phyloP scores from a whole-genome alignment of 2,329 filamentous ascomycete genomes.

The Pyrenophora tritici-repentis region DNA sequence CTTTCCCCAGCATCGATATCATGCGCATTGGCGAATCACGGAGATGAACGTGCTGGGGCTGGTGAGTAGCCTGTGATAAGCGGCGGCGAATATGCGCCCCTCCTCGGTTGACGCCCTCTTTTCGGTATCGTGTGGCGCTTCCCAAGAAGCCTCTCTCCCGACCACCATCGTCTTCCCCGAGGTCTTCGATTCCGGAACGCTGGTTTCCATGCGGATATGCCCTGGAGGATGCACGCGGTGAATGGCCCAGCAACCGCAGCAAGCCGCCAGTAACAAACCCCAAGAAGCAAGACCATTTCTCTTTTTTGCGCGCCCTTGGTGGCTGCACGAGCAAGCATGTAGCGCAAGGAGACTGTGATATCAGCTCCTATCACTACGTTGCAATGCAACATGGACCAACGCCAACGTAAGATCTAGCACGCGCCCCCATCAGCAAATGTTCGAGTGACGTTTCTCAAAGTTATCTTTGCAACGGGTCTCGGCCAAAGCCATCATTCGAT shows the following conservation, averaged over 20 bases:
- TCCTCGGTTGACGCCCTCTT: slow-evolving; percentile 42
- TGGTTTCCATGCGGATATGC: slow-evolving; percentile 6
- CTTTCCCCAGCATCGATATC: slow-evolving; percentile 35
- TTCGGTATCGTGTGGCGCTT: slow-evolving; percentile 38
- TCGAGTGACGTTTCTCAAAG: slow-evolving; percentile 22
- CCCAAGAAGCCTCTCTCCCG: slow-evolving; percentile 25
- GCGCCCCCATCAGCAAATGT: slow-evolving; percentile 16
- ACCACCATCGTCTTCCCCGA: slow-evolving; percentile 38
- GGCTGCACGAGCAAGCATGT: slow-evolving; percentile 10
- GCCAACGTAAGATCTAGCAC: slow-evolving; percentile 17
- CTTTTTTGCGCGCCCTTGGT: neutral
- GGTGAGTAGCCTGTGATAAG: slow-evolving; percentile 37
- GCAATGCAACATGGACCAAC: slow-evolving; percentile 11
- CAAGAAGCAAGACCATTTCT: too few species aligned
- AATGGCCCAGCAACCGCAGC: neutral
- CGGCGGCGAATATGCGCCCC: slow-evolving; percentile 43
- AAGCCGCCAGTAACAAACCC: too few species aligned
- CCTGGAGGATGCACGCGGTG: neutral
- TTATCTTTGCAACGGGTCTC: slow-evolving; percentile 21
- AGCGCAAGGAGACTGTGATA: slow-evolving; percentile 15
- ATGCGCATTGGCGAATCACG: slow-evolving; percentile 22
- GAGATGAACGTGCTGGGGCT: slow-evolving; percentile 17
- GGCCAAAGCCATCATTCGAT: slow-evolving; percentile 14
- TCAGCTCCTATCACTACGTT: slow-evolving; percentile 20
- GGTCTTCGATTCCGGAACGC: slow-evolving; percentile 4